phyloP scores from a whole-genome alignment of 2,329 filamentous ascomycete genomes.

The Blastomyces parvus region DNA sequence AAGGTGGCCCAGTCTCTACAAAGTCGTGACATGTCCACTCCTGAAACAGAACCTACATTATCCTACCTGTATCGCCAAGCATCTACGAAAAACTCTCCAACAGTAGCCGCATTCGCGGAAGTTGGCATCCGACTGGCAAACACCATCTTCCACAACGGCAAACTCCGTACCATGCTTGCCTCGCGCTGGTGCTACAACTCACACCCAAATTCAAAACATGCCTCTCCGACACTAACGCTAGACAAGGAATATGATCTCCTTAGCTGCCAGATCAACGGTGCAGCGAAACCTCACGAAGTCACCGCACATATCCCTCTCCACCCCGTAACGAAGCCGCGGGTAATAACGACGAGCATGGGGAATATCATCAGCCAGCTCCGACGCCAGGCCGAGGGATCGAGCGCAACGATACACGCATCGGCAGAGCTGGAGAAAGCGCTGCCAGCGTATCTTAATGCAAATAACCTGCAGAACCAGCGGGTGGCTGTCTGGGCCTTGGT shows the following conservation, averaged over 20 bases:
- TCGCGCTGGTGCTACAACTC: constrained; percentile 27
- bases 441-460: constrained; percentile 31
- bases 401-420: constrained; percentile 31
- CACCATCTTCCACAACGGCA: constrained; percentile 35
- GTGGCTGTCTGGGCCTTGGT: constrained; percentile 37
- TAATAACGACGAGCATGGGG: constrained; percentile 34
- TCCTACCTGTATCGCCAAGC: constrained; percentile 23
- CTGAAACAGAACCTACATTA: constrained; percentile 25
- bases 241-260: constrained; percentile 24
- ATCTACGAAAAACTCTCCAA: constrained; percentile 7
- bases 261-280: constrained; percentile 24
- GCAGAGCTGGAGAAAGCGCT: constrained; percentile 34
- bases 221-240: constrained; percentile 17
- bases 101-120: constrained; percentile 19
- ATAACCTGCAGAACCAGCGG: constrained; percentile 29
- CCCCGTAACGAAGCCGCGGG: constrained; percentile 30
- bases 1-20: constrained; percentile 23
- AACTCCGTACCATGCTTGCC: constrained; percentile 32
- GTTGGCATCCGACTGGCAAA: constrained; percentile 35
- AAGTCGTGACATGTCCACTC: constrained; percentile 22
- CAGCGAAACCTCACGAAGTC: constrained; percentile 15
- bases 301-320: constrained; percentile 26
- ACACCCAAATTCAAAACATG: constrained; percentile 7
- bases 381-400: constrained; percentile 24
- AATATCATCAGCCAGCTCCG: constrained; percentile 35